These are phyloP conservation scores for Sclerotinia subarctica DNA, from an alignment of 2,329 filamentous ascomycete genomes.

Conservation along the genomic window DNA sequence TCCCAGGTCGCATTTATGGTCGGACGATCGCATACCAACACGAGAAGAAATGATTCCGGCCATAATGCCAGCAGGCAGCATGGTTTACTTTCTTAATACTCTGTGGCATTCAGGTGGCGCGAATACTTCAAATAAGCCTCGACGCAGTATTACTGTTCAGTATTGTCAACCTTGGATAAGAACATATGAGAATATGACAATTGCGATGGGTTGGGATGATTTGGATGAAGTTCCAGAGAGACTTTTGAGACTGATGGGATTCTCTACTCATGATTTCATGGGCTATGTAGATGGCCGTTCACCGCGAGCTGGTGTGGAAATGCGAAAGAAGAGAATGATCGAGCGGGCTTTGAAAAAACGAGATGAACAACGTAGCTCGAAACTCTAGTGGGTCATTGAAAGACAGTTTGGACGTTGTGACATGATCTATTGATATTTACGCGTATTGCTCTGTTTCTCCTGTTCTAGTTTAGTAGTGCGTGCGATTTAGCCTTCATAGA, in stretches of 20 bases:
- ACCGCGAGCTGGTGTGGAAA: constrained; percentile 35
- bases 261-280: constrained; percentile 36
- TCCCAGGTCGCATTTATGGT: constrained; percentile 37
- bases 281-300: constrained; percentile 35
- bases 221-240: constrained; percentile 33
- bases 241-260: constrained; percentile 33
- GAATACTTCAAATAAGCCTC: constrained; percentile 27
- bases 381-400: neutral
- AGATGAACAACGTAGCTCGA: constrained; percentile 6
- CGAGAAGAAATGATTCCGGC: constrained; percentile 34
- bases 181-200: constrained; percentile 41
- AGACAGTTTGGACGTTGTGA: neutral
- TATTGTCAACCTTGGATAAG: constrained; percentile 41
- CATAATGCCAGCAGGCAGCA: constrained; percentile 36
- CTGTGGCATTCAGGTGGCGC: constrained; percentile 36
- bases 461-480: neutral
- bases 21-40: constrained; percentile 33
- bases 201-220: constrained; percentile 39
- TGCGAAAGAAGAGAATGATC: constrained; percentile 36
- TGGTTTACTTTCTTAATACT: constrained; percentile 37
- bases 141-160: constrained; percentile 35
- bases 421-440: neutral
- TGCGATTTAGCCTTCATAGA: neutral
- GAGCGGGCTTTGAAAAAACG: constrained; percentile 30
- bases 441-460: neutral